Evolutionary conservation across 2,329 filamentous ascomycete genomes (phyloP).

Genomic region (Colletotrichum liaoningense): DNA sequence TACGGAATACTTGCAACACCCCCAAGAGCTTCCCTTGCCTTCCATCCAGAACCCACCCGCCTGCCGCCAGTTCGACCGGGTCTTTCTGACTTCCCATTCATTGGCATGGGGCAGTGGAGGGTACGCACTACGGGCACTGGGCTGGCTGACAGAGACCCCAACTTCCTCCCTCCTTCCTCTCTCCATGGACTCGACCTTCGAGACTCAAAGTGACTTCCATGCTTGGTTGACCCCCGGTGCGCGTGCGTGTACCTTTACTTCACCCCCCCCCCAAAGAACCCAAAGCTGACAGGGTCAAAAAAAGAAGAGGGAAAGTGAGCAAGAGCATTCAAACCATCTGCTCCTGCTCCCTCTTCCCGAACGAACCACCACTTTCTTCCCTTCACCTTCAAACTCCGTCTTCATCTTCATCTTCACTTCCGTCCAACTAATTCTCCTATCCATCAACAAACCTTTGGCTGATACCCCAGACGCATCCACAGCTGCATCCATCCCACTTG

Average conservation of each 20-base stretch:
- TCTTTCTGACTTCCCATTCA: no score
- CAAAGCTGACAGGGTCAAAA: conserved; percentile 15
- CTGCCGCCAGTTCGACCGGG: no score
- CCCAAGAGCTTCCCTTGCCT: conserved; percentile 28
- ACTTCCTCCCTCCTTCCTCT: no score
- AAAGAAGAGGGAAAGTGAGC: not conserved
- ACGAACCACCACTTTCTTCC: conserved; percentile 1
- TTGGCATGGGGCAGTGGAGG: no score
- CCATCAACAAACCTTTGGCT: not conserved
- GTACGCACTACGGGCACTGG: not conserved
- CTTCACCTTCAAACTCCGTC: conserved; percentile 5
- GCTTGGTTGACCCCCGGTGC: not conserved
- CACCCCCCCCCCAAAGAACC: not conserved
- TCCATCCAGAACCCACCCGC: not conserved
- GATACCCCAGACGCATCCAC: conserved; percentile 9
- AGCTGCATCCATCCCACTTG: not conserved
- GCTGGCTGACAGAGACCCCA: not conserved
- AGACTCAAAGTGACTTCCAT: not conserved
- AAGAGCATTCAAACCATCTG: conserved; percentile 9
- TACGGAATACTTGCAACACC: not conserved
- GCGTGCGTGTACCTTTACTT: not conserved
- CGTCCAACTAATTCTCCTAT: conserved; percentile 5
- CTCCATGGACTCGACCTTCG: not conserved
- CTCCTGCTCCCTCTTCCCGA: conserved; percentile 20
- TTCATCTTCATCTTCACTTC: not conserved